A percentile compares a stretch with the other conserved stretches of the same genome.
These are phyloP conservation scores for Oryza meridionalis DNA, from an alignment of 176 grass and related monocot species.

Conservation along the genomic window DNA sequence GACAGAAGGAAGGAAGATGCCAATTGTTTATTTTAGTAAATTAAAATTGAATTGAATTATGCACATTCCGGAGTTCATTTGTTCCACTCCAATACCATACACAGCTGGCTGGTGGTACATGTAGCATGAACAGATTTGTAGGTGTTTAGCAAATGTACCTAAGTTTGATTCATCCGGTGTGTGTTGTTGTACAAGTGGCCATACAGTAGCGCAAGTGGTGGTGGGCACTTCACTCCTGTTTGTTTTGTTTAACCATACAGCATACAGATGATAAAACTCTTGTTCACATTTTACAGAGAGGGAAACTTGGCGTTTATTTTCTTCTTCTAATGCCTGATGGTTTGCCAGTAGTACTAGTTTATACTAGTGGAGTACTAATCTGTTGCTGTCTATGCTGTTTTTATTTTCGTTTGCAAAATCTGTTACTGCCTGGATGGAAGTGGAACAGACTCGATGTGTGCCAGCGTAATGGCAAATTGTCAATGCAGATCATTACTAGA, in stretches of 20 bases:
- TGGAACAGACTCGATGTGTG: neutral
- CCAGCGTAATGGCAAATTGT: neutral
- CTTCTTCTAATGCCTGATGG: too few species aligned
- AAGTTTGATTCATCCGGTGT: neutral
- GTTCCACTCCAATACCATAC: constrained; percentile 8
- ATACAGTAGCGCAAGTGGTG: neutral
- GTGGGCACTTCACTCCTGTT: neutral
- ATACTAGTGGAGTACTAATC: too few species aligned
- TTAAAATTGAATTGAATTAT: constrained; percentile 37
- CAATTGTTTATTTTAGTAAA: constrained; percentile 43
- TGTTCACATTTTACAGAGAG: constrained; percentile 7
- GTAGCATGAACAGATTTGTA: constrained; percentile 29
- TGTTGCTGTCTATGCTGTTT: too few species aligned
- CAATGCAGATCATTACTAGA: neutral
- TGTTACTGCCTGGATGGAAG: neutral
- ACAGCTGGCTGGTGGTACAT: constrained; percentile 16
- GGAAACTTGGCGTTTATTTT: neutral
- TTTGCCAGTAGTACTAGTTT: too few species aligned
- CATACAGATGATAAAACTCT: neutral
- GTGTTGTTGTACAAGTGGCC: neutral
- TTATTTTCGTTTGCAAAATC: too few species aligned
- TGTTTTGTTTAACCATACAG: constrained; percentile 14
- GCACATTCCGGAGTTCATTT: constrained; percentile 37
- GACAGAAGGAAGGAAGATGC: neutral
- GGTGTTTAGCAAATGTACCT: constrained; percentile 23